A percentile compares a stretch with the other conserved stretches of the same genome.
Evolutionary conservation across 2,329 filamentous ascomycete species (phyloP).

Genomic region (Diaporthe amygdali): DNA sequence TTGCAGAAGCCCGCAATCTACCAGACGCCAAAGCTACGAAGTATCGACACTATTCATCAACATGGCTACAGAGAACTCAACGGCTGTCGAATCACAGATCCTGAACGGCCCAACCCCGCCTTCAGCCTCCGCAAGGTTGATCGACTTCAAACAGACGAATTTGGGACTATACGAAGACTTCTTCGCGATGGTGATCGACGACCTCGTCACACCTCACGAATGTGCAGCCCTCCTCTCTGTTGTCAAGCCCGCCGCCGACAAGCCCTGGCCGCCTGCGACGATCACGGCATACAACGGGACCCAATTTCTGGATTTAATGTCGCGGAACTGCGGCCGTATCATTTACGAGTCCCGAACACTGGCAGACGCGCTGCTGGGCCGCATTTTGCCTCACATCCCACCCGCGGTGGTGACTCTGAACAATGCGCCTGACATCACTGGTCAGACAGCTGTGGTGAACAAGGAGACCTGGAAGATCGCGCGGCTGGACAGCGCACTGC

Average conservation of each 20-base stretch:
- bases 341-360: not conserved
- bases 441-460: not conserved
- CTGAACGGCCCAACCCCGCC: not conserved
- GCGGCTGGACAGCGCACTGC: not conserved
- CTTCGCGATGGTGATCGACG: slow-evolving; percentile 66
- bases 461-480: not conserved
- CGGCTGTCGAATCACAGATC: not conserved
- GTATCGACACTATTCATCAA: not conserved
- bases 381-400: not conserved
- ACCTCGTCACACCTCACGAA: slow-evolving; percentile 49
- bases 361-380: not conserved
- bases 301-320: not conserved
- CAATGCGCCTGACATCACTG: not conserved
- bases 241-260: not conserved
- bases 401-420: not conserved
- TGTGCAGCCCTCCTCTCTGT: slow-evolving; percentile 1
- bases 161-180: slow-evolving; percentile 56
- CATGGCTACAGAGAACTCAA: not conserved
- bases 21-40: not conserved
- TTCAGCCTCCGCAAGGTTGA: slow-evolving; percentile 24
- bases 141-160: slow-evolving; percentile 57
- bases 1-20: not conserved
- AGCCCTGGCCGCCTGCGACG: not conserved
- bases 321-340: not conserved
- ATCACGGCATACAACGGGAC: not conserved